phyloP scores from a whole-genome alignment of 2,329 filamentous ascomycete genomes.

The Epichloe sp. region DNA sequence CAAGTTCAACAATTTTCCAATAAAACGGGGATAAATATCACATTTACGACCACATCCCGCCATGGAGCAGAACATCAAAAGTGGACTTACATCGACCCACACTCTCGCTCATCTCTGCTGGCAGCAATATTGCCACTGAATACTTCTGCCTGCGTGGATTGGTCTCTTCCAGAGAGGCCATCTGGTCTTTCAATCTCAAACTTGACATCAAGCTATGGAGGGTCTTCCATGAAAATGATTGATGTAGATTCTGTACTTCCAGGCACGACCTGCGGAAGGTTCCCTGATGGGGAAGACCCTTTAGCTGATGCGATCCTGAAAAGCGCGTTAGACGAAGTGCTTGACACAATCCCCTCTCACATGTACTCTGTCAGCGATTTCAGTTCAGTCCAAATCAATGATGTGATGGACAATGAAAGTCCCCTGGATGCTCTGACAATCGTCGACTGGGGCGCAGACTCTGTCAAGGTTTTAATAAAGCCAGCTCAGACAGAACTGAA shows the following conservation, averaged over 20 bases:
- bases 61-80: neutral
- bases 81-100: neutral
- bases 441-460: neutral
- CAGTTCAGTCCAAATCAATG: neutral
- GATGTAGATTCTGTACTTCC: neutral
- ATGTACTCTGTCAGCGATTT: neutral
- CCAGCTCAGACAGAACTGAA: constrained; percentile 8
- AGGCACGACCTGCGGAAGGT: neutral
- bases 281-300: neutral
- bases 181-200: neutral
- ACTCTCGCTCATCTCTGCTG: neutral
- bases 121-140: neutral
- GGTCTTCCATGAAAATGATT: neutral
- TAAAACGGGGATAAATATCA: neutral
- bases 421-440: neutral
- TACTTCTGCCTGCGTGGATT: neutral
- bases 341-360: too few relatives aligned
- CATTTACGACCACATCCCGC: neutral
- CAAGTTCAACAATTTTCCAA: neutral
- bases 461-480: constrained; percentile 6
- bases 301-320: neutral
- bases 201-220: neutral
- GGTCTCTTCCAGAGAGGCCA: neutral
- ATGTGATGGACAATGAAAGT: neutral
- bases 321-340: neutral